Conservation (phyloP, 768 basidiomycete genomes). For the Auricularia auricula-judae region DNA sequence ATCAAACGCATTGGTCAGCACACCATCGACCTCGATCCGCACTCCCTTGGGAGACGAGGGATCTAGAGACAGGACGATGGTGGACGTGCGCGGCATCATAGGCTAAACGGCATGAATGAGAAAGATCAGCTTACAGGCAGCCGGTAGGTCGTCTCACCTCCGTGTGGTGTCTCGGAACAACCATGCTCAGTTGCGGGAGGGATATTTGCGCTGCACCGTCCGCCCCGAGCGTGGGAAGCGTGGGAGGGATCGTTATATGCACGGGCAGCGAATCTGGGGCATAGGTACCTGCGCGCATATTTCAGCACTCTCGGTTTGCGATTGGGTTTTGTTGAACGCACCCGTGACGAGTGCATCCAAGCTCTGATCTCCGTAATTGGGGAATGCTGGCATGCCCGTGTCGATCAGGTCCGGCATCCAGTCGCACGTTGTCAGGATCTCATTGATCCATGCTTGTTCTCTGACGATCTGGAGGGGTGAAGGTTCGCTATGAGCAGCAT, state of each 20-base stretch:
- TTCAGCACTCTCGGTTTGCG: too few relatives aligned
- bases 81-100: conserved; percentile 52
- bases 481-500: neutral
- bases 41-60: conserved; percentile 43
- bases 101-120: conserved; percentile 58
- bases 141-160: conserved; percentile 21
- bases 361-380: conserved; percentile 38
- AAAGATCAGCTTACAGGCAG: conserved; percentile 42
- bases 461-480: conserved; percentile 44
- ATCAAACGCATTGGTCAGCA: conserved; percentile 48
- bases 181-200: conserved; percentile 20
- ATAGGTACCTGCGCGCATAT: conserved; percentile 32
- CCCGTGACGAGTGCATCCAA: conserved; percentile 58
- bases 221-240: conserved; percentile 14
- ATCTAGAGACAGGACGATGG: conserved; percentile 54
- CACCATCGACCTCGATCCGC: conserved; percentile 45
- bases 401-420: conserved; percentile 49
- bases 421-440: conserved; percentile 43
- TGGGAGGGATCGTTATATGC: conserved; percentile 42
- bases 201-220: conserved; percentile 30
- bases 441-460: conserved; percentile 81
- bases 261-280: conserved; percentile 59
- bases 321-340: conserved; percentile 14
- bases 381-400: conserved; percentile 19
- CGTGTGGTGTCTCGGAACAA: conserved; percentile 21